Evolutionary conservation across 768 basidiomycete species (phyloP), one percentile per base, ranked within the genome.

Genomic region (Serendipita vermifera): DNA sequence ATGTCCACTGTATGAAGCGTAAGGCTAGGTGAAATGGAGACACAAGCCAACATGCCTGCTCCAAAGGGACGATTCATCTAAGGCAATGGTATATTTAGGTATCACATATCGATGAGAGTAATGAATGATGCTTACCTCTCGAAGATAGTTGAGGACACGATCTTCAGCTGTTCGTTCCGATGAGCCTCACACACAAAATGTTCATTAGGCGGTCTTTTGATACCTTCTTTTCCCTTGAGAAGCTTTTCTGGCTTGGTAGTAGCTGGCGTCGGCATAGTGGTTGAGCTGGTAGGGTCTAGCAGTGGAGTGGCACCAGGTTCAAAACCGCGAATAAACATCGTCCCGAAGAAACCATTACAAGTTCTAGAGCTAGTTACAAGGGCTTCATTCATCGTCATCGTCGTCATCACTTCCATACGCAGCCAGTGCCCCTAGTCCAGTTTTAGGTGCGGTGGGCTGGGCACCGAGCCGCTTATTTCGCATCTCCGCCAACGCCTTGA

Each of bases 41-140:
- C 17, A 39, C 48, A 27, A 38, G 9, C 39, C 4, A n/a, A 54
- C 62, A 58, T 58, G 68, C 71, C 67, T 38, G 88, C 89, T 5
- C 90, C 90, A 64, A 83, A 93, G 4, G 90, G 90, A n/a, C 90
- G 77, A 68, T 94, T 94, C 80, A 90, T 87, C 87, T 91, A 63
- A 33, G 40, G 33, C 40, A 43, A 20, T 39, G 38, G 38, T 43
- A 15, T 54, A 56, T 56, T 35, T 38, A 36, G 56, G 17, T 33
- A 7, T 54, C 14, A 33, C 29, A 29, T 24, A 11, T 27, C 32
- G 41, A 48, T 14, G 27, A 9, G 14, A 24, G 38, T 57, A 56
- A 55, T 66, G 59, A 55, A 61, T 36, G 24, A 14, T 51, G 33
- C 60, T 57, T 55, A 85, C 89, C 69, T 70, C 72, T 73, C 82